These are phyloP conservation scores for Neurospora terricola DNA, from an alignment of 495 filamentous ascomycete genomes.

Conservation along the genomic window DNA sequence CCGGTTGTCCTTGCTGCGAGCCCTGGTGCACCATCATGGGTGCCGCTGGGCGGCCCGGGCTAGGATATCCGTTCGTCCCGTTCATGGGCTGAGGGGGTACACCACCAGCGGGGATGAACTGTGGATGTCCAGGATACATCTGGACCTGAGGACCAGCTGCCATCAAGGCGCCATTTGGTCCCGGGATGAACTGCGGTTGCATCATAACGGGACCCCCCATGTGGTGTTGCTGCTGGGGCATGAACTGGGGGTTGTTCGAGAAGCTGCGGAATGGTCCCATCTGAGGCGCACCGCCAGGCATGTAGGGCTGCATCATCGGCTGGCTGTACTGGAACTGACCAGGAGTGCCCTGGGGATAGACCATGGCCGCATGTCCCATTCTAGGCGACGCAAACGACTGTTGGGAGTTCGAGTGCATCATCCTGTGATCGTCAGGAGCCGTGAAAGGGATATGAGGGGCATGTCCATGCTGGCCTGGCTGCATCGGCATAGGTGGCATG, in stretches of 20 bases:
- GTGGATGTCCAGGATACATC: constrained; percentile 54
- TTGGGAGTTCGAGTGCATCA: constrained; percentile 72
- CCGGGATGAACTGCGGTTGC: constrained; percentile 52
- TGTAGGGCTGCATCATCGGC: constrained; percentile 58
- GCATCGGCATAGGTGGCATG: constrained; percentile 55
- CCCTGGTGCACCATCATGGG: constrained; percentile 69
- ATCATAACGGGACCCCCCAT: constrained; percentile 73
- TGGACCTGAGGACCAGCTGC: constrained; percentile 58
- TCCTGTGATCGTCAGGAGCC: constrained; percentile 70
- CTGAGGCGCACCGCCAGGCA: constrained; percentile 53
- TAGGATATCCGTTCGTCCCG: constrained; percentile 68
- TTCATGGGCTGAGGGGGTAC: constrained; percentile 52
- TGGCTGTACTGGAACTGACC: constrained; percentile 64
- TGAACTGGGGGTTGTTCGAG: constrained; percentile 54
- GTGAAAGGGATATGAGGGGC: constrained; percentile 50
- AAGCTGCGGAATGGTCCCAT: constrained; percentile 43
- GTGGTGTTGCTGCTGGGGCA: constrained; percentile 51
- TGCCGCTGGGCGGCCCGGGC: constrained; percentile 63
- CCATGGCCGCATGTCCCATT: constrained; percentile 55
- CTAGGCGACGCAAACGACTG: constrained; percentile 73
- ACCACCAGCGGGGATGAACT: constrained; percentile 52
- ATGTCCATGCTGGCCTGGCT: constrained; percentile 51
- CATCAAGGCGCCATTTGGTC: constrained; percentile 42
- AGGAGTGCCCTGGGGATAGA: constrained; percentile 58
- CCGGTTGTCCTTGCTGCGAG: constrained; percentile 63